Percentiles rank a stretch among this genome's conserved stretches.
phyloP scores from a whole-genome alignment of 495 filamentous ascomycete species.

The Cairneyella variabilis region DNA sequence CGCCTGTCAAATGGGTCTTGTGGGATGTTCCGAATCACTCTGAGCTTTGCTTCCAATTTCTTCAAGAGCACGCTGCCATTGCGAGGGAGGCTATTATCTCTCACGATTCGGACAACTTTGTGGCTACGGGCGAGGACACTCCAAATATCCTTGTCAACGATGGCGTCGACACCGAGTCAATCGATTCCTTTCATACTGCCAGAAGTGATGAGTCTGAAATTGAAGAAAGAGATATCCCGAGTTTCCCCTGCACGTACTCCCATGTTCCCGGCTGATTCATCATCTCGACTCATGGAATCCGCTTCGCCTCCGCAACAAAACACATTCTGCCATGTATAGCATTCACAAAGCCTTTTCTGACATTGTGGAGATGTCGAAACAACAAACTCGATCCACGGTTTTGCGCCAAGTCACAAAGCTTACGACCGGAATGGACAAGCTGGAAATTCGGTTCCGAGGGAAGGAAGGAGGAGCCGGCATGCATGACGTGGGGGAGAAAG shows the following conservation, averaged over 20 bases:
- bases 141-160: not conserved
- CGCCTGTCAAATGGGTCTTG: slow-evolving; percentile 37
- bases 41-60: slow-evolving; percentile 15
- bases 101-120: not conserved
- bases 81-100: slow-evolving; percentile 1
- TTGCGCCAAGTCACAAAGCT: slow-evolving; percentile 3
- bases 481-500: not conserved
- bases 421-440: slow-evolving; percentile 11
- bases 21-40: slow-evolving; percentile 37
- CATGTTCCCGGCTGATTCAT: slow-evolving; percentile 2
- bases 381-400: not conserved
- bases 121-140: no score
- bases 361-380: slow-evolving; percentile 14
- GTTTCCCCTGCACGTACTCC: slow-evolving; percentile 8
- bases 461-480: not conserved
- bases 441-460: slow-evolving; percentile 9
- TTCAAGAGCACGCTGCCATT: slow-evolving; percentile 5
- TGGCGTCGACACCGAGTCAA: no score
- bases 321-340: not conserved
- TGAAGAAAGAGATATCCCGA: not conserved
- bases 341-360: slow-evolving; percentile 2
- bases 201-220: not conserved
- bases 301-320: not conserved
- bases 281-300: not conserved
- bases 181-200: no score